A percentile compares a stretch with the other conserved stretches of the same genome.
phyloP scores from a whole-genome alignment of 768 basidiomycete genomes.

The Cystobasidium tubakii region DNA sequence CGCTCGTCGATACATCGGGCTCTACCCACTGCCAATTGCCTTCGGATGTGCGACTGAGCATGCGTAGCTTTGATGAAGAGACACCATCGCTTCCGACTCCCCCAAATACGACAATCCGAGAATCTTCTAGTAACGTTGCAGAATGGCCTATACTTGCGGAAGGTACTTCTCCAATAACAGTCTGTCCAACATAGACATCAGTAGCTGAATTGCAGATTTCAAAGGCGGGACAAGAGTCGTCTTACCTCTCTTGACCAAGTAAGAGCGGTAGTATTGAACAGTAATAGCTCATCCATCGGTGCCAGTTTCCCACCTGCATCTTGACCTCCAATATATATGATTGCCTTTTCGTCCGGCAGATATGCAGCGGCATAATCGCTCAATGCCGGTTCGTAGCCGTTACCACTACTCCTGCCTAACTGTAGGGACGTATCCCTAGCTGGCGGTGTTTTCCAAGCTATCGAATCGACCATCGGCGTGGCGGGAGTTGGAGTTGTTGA shows the following conservation, averaged over 20 bases:
- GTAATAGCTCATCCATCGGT: conserved; percentile 18
- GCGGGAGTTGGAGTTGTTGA: neutral
- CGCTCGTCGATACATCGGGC: conserved; percentile 25
- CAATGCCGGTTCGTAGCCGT: conserved; percentile 34
- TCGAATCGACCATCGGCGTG: conserved; percentile 29
- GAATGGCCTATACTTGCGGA: conserved; percentile 42
- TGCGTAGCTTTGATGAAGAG: neutral
- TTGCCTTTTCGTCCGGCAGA: neutral
- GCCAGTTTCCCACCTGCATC: conserved; percentile 36
- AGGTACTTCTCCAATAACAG: neutral
- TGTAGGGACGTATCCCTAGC: neutral
- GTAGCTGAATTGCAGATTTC: neutral
- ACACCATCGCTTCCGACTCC: neutral
- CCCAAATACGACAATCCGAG: conserved; percentile 42
- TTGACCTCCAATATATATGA: conserved; percentile 43
- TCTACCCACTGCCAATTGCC: conserved; percentile 34
- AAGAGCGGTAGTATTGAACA: conserved; percentile 35
- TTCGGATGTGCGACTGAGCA: neutral
- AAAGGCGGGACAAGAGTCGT: neutral
- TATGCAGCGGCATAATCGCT: conserved; percentile 42
- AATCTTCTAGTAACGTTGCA: conserved; percentile 20
- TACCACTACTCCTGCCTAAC: neutral
- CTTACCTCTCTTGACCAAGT: conserved; percentile 20
- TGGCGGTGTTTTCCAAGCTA: conserved; percentile 28
- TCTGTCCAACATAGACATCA: neutral